Evolutionary conservation across 768 basidiomycete genomes (phyloP).

Genomic region (Boletus pseudo-olivaceus): DNA sequence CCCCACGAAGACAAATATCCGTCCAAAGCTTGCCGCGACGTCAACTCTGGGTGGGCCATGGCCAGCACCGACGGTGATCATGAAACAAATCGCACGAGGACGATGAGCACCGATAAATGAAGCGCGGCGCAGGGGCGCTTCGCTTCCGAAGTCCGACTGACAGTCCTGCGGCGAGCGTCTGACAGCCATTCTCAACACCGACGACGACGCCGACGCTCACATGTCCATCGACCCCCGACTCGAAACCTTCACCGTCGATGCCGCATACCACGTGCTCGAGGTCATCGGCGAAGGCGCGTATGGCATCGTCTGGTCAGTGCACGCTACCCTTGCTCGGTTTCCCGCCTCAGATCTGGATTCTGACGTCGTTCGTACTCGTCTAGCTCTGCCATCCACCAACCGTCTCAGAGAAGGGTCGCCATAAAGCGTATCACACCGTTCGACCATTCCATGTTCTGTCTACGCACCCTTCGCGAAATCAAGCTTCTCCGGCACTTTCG

Average conservation of each 20-base stretch:
- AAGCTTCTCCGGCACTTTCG: slow-evolving; percentile 88
- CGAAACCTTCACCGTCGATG: slow-evolving; percentile 47
- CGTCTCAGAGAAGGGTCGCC: slow-evolving; percentile 81
- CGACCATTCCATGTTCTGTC: slow-evolving; percentile 91
- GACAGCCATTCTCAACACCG: slow-evolving; percentile 2
- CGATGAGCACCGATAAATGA: neutral
- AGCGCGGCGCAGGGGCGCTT: neutral
- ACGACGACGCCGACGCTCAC: slow-evolving; percentile 7
- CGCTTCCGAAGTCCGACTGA: slow-evolving; percentile 24
- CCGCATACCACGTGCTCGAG: slow-evolving; percentile 69
- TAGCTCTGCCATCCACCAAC: slow-evolving; percentile 72
- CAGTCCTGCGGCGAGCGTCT: neutral
- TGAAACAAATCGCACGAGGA: neutral
- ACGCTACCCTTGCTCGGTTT: neutral
- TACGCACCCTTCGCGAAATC: slow-evolving; percentile 81
- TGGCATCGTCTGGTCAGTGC: slow-evolving; percentile 71
- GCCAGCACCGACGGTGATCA: neutral
- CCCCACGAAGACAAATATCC: neutral
- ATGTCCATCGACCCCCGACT: slow-evolving; percentile 33
- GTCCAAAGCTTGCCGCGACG: neutral
- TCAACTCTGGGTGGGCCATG: neutral
- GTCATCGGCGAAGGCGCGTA: slow-evolving; percentile 95
- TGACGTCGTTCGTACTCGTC: slow-evolving; percentile 1
- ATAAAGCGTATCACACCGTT: slow-evolving; percentile 97
- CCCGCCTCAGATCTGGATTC: neutral